Evolutionary conservation across 108 stramenopile species (phyloP).

Genomic region (Chaetoceros tenuissimus): DNA sequence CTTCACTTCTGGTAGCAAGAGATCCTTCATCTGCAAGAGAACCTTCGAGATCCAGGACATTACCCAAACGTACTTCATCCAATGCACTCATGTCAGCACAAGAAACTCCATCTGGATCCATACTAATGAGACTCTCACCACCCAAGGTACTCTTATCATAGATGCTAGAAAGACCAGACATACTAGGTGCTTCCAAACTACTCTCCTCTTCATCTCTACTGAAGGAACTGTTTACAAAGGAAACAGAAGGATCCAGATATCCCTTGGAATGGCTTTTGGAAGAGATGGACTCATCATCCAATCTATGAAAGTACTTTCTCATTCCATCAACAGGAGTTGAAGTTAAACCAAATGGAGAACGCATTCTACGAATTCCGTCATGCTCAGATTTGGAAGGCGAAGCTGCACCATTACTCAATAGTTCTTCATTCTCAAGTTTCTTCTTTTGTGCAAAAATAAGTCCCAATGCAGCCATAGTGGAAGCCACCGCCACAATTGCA

Average conservation of each 20-base stretch:
- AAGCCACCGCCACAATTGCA: slow-evolving; percentile 14
- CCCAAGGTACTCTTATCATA: neutral
- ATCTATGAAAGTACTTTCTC: neutral
- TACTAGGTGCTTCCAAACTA: neutral
- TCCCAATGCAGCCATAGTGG: slow-evolving; percentile 27
- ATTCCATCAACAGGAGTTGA: neutral
- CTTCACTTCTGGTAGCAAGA: neutral
- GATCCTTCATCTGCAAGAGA: neutral
- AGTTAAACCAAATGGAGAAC: neutral
- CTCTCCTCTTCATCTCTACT: neutral
- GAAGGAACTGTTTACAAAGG: neutral
- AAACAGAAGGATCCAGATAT: neutral
- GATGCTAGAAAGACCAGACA: neutral
- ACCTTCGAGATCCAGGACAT: neutral
- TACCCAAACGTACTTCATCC: neutral
- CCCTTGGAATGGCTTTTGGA: neutral
- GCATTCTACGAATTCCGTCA: neutral
- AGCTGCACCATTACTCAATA: neutral
- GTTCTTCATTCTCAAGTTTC: neutral
- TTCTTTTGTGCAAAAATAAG: slow-evolving; percentile 25
- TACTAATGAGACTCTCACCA: neutral
- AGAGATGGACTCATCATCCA: neutral
- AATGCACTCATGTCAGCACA: neutral
- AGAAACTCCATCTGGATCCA: neutral
- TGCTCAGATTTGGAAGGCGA: neutral